Evolutionary conservation across 2,329 filamentous ascomycete species (phyloP).

Genomic region (Fonsecaea pedrosoi): DNA sequence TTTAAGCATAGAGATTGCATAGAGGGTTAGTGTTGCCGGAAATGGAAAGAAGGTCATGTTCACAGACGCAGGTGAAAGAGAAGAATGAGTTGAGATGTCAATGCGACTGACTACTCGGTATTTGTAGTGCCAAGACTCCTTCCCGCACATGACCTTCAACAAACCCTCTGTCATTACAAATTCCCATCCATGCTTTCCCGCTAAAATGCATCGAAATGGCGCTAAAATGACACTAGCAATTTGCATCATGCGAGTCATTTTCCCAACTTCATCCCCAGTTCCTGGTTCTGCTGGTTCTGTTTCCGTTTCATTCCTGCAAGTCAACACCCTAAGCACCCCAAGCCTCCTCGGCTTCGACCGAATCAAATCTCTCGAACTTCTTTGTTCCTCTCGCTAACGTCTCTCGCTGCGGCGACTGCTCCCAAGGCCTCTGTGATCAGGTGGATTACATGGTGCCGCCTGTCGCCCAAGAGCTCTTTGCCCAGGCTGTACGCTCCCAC

Average conservation of each 20-base stretch:
- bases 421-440: slow-evolving; percentile 13
- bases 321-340: neutral
- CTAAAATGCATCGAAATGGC: neutral
- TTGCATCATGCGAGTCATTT: neutral
- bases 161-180: neutral
- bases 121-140: neutral
- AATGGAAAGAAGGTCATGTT: neutral
- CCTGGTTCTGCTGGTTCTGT: too few species aligned
- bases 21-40: neutral
- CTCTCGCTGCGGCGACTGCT: slow-evolving; percentile 18
- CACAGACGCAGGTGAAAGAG: neutral
- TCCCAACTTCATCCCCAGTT: neutral
- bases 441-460: slow-evolving; percentile 13
- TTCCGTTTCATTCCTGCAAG: too few species aligned
- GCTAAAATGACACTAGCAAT: neutral
- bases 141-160: neutral
- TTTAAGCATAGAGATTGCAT: too few species aligned
- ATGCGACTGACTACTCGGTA: neutral
- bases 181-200: neutral
- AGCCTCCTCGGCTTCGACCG: neutral
- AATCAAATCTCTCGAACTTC: neutral
- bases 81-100: neutral
- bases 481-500: slow-evolving; percentile 16
- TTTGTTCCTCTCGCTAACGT: slow-evolving; percentile 54
- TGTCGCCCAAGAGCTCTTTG: slow-evolving; percentile 15